Percentiles rank a stretch among this genome's conserved stretches.
Conservation (phyloP, 75 land plant genomes). For the Azolla pinnata region DNA sequence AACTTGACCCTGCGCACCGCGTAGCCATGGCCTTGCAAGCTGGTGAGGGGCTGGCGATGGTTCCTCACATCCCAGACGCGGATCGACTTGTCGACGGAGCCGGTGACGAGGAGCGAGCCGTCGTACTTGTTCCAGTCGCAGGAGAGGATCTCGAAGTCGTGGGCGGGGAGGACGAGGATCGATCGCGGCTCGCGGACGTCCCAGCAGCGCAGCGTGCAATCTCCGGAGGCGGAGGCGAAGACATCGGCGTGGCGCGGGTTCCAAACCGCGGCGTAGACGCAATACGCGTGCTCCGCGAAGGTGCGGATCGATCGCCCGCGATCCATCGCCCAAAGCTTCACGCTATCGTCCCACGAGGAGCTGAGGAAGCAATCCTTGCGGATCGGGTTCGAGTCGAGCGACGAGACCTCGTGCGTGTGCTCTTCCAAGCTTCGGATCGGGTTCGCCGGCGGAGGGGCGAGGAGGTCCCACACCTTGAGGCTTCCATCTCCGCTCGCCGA, state of each 20-base stretch:
- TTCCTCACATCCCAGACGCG: conserved; percentile 82
- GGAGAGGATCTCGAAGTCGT: conserved; percentile 66
- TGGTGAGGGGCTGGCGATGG: conserved; percentile 50
- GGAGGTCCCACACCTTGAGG: conserved; percentile 70
- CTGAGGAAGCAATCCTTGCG: conserved; percentile 80
- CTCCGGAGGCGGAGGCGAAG: conserved; percentile 88
- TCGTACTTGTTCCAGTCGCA: conserved; percentile 98
- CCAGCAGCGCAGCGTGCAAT: conserved; percentile 78
- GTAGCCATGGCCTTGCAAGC: conserved; percentile 68
- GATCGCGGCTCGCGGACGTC: conserved; percentile 73
- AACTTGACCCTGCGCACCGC: conserved; percentile 76
- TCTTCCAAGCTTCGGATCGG: conserved; percentile 70
- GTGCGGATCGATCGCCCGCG: conserved; percentile 55
- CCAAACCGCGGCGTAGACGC: conserved; percentile 77
- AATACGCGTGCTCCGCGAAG: conserved; percentile 83
- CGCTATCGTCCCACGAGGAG: conserved; percentile 87
- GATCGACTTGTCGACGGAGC: conserved; percentile 74
- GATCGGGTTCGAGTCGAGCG: conserved; percentile 73
- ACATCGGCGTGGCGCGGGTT: conserved; percentile 88
- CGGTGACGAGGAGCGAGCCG: conserved; percentile 60
- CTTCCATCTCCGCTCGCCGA: conserved; percentile 91
- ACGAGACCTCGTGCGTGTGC: conserved; percentile 74
- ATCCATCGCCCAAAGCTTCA: conserved; percentile 87
- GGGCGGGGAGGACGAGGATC: conserved; percentile 72
- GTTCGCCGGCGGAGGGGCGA: conserved; percentile 63